Evolutionary conservation across 2,329 filamentous ascomycete genomes (phyloP).

Genomic region (Neobulgaria alba): DNA sequence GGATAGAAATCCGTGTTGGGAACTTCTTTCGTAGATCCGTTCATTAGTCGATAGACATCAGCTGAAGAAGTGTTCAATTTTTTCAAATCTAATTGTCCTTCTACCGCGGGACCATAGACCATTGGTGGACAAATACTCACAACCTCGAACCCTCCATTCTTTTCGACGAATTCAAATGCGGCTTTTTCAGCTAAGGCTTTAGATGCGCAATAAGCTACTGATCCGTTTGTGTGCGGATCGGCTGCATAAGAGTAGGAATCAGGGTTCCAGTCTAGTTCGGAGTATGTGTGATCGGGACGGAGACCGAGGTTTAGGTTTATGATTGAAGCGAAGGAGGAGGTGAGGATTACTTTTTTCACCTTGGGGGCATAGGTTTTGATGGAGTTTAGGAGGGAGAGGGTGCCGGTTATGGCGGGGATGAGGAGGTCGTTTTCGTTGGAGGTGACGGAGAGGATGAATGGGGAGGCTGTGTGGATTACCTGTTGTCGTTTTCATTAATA

Average conservation of each 20-base stretch:
- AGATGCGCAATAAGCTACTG: conserved; percentile 26
- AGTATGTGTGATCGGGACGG: conserved; percentile 39
- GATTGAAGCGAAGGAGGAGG: conserved; percentile 56
- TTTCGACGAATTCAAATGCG: conserved; percentile 51
- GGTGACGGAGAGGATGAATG: conserved; percentile 28
- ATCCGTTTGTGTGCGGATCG: conserved; percentile 5
- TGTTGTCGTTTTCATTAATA: too few relatives aligned
- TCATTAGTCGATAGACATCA: conserved; percentile 55
- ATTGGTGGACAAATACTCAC: conserved; percentile 52
- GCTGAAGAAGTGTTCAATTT: conserved; percentile 64
- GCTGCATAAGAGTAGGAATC: conserved; percentile 38
- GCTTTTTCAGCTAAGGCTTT: conserved; percentile 60
- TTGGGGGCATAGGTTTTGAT: conserved; percentile 32
- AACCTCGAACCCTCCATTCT: conserved; percentile 45
- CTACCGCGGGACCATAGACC: conserved; percentile 52
- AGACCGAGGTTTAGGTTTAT: conserved; percentile 43
- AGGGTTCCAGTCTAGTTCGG: conserved; percentile 45
- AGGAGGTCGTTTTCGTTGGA: conserved; percentile 34
- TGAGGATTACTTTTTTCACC: conserved; percentile 38
- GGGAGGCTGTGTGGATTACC: conserved; percentile 62
- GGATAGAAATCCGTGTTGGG: conserved; percentile 38
- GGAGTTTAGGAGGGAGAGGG: conserved; percentile 38
- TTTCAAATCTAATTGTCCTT: conserved; percentile 50
- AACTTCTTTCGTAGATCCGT: conserved; percentile 47
- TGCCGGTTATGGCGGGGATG: conserved; percentile 45